These are phyloP conservation scores for Pyrus communis DNA, from an alignment of 306 rosid genomes.

Conservation along the genomic window DNA sequence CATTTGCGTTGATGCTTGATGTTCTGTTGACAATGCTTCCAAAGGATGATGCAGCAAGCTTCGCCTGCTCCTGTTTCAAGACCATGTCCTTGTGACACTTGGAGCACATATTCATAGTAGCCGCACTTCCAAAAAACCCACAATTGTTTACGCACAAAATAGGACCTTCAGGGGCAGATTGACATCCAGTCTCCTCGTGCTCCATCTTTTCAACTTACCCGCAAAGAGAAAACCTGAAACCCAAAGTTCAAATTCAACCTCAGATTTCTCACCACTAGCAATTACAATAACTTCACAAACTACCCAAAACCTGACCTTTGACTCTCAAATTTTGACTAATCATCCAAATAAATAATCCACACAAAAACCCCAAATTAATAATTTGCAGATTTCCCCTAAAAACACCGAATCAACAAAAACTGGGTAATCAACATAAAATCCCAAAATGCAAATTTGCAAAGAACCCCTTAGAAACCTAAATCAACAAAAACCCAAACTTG, in stretches of 20 bases:
- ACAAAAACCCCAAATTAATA: neutral
- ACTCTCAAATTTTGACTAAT: neutral
- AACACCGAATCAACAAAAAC: neutral
- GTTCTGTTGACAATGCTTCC: constrained; percentile 80
- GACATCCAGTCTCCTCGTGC: constrained; percentile 85
- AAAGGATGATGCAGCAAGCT: constrained; percentile 77
- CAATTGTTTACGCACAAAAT: constrained; percentile 77
- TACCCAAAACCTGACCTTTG: neutral
- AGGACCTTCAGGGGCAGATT: constrained; percentile 91
- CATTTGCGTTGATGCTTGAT: constrained; percentile 46
- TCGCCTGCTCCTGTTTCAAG: constrained; percentile 78
- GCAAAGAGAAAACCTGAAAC: constrained; percentile 15
- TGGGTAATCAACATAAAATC: neutral
- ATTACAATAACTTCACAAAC: neutral
- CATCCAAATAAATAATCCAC: neutral
- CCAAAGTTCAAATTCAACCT: neutral
- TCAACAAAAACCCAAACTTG: neutral
- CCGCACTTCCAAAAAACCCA: constrained; percentile 87
- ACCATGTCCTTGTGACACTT: constrained; percentile 86
- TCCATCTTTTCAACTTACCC: constrained; percentile 70
- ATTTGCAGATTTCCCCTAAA: neutral
- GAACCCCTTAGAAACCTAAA: neutral
- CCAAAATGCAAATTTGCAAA: neutral
- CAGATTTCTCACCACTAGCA: neutral
- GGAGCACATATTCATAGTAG: constrained; percentile 94